These are phyloP conservation scores for Warburgia ugandensis DNA, from an alignment of 164 flowering plant species.

Conservation along the genomic window DNA sequence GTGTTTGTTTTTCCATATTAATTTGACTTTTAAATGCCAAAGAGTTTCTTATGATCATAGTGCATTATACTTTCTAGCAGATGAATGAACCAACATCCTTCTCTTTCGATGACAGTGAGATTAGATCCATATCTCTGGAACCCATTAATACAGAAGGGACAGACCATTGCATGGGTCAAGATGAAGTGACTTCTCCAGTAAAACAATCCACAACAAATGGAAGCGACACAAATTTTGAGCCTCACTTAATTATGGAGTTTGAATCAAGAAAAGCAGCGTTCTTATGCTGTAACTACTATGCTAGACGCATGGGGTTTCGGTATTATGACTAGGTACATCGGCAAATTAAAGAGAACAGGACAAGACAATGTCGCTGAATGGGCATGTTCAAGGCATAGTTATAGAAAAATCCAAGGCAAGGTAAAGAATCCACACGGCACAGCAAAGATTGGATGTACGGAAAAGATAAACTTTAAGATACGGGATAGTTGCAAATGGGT, in stretches of 20 bases:
- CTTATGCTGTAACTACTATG: slow-evolving; percentile 37
- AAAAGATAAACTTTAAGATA: slow-evolving; percentile 54
- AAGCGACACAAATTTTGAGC: slow-evolving; percentile 23
- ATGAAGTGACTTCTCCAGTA: neutral
- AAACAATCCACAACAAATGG: neutral
- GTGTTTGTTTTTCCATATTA: too few relatives aligned
- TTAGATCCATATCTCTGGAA: too few relatives aligned
- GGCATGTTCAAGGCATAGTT: slow-evolving; percentile 12
- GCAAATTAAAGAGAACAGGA: slow-evolving; percentile 21
- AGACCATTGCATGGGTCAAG: neutral
- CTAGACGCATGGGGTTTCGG: slow-evolving; percentile 46
- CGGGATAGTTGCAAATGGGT: slow-evolving; percentile 55
- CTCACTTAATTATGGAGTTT: slow-evolving; percentile 44
- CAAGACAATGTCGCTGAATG: slow-evolving; percentile 6
- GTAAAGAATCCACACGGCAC: slow-evolving; percentile 1
- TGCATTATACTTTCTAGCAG: too few relatives aligned
- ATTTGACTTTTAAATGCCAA: too few relatives aligned
- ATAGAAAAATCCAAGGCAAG: slow-evolving; percentile 1
- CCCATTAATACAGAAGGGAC: too few relatives aligned
- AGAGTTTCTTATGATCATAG: too few relatives aligned
- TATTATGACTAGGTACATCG: slow-evolving; percentile 29
- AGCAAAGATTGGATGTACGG: slow-evolving; percentile 43
- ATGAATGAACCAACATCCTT: too few relatives aligned
- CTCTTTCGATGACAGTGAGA: too few relatives aligned
- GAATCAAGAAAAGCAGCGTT: slow-evolving; percentile 43